A percentile compares a stretch with the other conserved stretches of the same genome.
These are phyloP conservation scores for Beauveria brongniartii DNA, from an alignment of 2,329 filamentous ascomycete species.

Conservation along the genomic window DNA sequence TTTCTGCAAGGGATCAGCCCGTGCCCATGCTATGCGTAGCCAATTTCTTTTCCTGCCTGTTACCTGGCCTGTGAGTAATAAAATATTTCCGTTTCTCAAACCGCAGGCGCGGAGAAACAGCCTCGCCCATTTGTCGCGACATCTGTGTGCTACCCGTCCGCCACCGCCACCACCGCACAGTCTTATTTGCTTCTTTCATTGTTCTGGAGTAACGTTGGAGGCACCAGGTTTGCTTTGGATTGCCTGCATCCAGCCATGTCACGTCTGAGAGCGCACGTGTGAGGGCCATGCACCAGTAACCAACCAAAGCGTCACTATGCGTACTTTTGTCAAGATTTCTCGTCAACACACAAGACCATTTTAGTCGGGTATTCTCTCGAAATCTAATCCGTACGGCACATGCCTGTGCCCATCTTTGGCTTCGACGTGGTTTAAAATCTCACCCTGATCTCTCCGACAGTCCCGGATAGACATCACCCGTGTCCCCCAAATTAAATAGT, in stretches of 20 bases:
- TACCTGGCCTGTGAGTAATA: no score
- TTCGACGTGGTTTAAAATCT: neutral
- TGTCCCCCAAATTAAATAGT: conserved; percentile 8
- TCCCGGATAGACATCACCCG: neutral
- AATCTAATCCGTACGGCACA: neutral
- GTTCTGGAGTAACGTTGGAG: neutral
- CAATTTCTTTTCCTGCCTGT: no score
- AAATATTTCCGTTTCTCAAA: neutral
- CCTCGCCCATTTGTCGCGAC: no score
- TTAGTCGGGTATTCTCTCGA: neutral
- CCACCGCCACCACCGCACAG: neutral
- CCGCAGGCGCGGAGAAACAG: no score
- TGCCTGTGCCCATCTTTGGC: neutral
- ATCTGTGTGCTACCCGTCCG: neutral
- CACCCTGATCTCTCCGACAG: neutral
- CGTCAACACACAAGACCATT: neutral
- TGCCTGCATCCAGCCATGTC: neutral
- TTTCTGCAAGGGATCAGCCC: no score
- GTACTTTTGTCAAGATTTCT: neutral
- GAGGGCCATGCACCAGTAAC: neutral
- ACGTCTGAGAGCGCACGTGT: neutral
- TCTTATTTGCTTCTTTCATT: conserved; percentile 1
- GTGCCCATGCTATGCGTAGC: no score
- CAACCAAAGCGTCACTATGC: no score
- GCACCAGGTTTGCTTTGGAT: conserved; percentile 1